A percentile compares a stretch with the other conserved stretches of the same genome.
Evolutionary conservation across 2,329 filamentous ascomycete species (phyloP).

Genomic region (Ophiostoma perfectum): DNA sequence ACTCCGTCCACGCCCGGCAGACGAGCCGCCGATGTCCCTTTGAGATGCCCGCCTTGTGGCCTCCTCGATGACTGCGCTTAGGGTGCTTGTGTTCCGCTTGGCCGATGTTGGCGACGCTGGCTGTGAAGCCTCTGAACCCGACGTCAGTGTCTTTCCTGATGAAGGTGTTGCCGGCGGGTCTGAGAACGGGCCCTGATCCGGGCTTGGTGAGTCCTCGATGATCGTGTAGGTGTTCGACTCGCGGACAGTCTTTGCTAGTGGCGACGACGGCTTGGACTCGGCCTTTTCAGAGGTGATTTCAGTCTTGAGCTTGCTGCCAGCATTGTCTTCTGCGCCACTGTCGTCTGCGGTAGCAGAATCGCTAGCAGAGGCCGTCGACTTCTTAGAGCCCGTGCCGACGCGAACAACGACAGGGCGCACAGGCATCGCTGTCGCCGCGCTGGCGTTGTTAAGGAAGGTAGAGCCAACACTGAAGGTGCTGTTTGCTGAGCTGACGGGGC

Average conservation of each 20-base stretch:
- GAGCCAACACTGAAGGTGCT: slow-evolving; percentile 63
- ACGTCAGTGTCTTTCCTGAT: neutral
- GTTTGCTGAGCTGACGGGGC: slow-evolving; percentile 48
- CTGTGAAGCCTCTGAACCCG: neutral
- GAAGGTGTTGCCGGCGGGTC: slow-evolving; percentile 42
- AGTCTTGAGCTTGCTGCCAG: slow-evolving; percentile 4
- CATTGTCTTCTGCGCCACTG: neutral
- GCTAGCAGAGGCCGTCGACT: slow-evolving; percentile 28
- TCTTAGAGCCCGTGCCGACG: slow-evolving; percentile 49
- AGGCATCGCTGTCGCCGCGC: slow-evolving; percentile 51
- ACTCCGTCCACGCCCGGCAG: slow-evolving; percentile 37
- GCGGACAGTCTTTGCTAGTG: slow-evolving; percentile 24
- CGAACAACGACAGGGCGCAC: slow-evolving; percentile 56
- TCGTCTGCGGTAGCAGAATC: slow-evolving; percentile 11
- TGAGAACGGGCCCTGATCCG: slow-evolving; percentile 55
- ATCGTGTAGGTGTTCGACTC: slow-evolving; percentile 45
- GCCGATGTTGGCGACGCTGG: slow-evolving; percentile 25
- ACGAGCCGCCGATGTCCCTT: slow-evolving; percentile 32
- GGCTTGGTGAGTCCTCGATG: slow-evolving; percentile 45
- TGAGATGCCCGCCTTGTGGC: slow-evolving; percentile 40
- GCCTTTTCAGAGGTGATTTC: neutral
- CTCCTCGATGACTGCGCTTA: slow-evolving; percentile 54
- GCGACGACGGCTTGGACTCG: neutral
- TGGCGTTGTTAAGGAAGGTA: slow-evolving; percentile 62
- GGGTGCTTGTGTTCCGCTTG: slow-evolving; percentile 41